phyloP scores from a whole-genome alignment of 1,284 basidiomycete species.

The Anthracocystis panici-leucophaei region DNA sequence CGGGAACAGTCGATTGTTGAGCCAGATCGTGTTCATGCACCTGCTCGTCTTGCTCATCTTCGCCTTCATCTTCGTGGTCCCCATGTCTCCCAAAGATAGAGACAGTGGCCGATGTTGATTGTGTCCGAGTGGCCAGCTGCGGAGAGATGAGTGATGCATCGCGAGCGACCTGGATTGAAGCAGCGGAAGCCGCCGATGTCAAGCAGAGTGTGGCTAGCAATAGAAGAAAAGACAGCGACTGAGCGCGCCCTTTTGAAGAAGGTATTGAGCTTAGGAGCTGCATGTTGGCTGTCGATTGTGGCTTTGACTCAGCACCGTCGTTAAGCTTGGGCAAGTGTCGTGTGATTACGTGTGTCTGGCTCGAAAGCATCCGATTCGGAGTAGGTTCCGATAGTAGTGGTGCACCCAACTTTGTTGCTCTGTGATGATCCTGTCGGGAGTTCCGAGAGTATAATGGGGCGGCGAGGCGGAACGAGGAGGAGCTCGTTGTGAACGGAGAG shows the following conservation, averaged over 20 bases:
- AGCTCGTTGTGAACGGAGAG: background rate
- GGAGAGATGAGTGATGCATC: constrained; percentile 7
- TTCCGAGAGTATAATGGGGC: background rate
- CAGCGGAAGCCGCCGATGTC: constrained; percentile 4
- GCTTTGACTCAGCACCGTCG: background rate
- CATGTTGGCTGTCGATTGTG: constrained; percentile 8
- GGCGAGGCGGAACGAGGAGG: no score
- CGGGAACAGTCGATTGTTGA: background rate
- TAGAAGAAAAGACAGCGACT: background rate
- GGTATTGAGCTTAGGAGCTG: constrained; percentile 1
- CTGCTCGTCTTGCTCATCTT: constrained; percentile 12
- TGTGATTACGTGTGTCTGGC: background rate
- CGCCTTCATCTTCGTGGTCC: constrained; percentile 33
- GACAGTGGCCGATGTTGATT: background rate
- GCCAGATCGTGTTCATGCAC: constrained; percentile 7
- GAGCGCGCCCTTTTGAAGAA: background rate
- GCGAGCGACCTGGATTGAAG: constrained; percentile 9
- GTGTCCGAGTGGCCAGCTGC: background rate
- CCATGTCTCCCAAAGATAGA: constrained; percentile 26
- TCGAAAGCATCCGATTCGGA: background rate
- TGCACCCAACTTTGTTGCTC: constrained; percentile 9
- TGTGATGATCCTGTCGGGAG: background rate
- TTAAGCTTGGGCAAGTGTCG: background rate
- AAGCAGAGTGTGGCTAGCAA: constrained; percentile 13
- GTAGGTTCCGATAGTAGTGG: constrained; percentile 9